Evolutionary conservation across 805 yeast species (phyloP).

Genomic region (Yamadazyma insecticola): DNA sequence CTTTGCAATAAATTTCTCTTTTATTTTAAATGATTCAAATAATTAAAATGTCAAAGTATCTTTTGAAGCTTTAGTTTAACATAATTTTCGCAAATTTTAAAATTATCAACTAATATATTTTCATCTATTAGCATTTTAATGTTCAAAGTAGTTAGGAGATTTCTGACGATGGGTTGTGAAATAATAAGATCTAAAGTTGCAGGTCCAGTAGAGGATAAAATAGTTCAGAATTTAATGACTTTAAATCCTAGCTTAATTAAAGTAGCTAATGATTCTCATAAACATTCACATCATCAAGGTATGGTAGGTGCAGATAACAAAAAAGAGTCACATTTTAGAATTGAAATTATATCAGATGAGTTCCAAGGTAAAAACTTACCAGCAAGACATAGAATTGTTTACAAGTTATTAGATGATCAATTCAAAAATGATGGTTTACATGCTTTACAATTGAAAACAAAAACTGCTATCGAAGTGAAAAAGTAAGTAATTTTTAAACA

Average conservation of each 20-base stretch:
- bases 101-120: too few species aligned
- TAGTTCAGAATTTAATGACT: slow-evolving; percentile 7
- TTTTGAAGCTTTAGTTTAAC: too few species aligned
- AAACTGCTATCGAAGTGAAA: too few species aligned
- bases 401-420: slow-evolving; percentile 66
- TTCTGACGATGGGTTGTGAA: slow-evolving; percentile 5
- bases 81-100: too few species aligned
- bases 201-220: slow-evolving; percentile 45
- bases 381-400: slow-evolving; percentile 72
- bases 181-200: slow-evolving; percentile 9
- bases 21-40: too few species aligned
- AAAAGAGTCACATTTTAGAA: slow-evolving; percentile 77
- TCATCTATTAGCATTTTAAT: too few species aligned
- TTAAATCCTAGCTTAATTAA: slow-evolving; percentile 45
- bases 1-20: too few species aligned
- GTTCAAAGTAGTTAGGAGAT: slow-evolving; percentile 10
- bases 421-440: slow-evolving; percentile 70
- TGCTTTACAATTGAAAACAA: slow-evolving; percentile 81
- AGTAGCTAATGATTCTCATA: slow-evolving; percentile 76
- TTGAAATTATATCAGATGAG: slow-evolving; percentile 65
- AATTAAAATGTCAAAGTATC: too few species aligned
- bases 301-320: slow-evolving; percentile 67
- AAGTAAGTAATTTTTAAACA: too few species aligned
- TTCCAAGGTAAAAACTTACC: slow-evolving; percentile 67
- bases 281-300: slow-evolving; percentile 85